phyloP scores from a whole-genome alignment of 2,329 filamentous ascomycete genomes.

The Trichoderma breve region DNA sequence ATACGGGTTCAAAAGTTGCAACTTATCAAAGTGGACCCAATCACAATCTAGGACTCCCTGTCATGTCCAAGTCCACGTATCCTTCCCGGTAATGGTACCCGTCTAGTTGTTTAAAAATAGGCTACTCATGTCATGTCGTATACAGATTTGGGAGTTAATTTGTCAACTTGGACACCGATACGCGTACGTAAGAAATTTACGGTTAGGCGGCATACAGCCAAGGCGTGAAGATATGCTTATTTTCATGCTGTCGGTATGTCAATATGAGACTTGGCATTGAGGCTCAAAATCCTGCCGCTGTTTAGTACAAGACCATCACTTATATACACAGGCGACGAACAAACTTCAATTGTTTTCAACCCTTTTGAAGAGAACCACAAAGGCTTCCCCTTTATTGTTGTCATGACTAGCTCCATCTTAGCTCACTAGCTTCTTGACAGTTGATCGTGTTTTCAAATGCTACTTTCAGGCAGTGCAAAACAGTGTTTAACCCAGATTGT shows the following conservation, averaged over 20 bases:
- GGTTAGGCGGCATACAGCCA: neutral
- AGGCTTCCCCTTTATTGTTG: neutral
- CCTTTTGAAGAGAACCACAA: neutral
- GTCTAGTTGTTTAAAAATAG: neutral
- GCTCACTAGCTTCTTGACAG: neutral
- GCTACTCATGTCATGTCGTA: neutral
- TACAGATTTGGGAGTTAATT: neutral
- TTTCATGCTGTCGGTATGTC: neutral
- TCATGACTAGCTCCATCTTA: neutral
- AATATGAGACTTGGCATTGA: neutral
- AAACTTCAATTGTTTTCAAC: neutral
- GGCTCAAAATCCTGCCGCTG: neutral
- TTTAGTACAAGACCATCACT: neutral
- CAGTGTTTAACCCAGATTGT: neutral
- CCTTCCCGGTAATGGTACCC: neutral
- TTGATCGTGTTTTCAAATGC: neutral
- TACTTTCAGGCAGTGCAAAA: neutral
- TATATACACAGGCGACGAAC: neutral
- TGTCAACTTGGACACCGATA: neutral
- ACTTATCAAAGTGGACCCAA: neutral
- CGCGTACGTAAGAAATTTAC: neutral
- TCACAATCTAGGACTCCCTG: neutral
- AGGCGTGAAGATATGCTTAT: neutral
- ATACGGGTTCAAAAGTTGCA: neutral
- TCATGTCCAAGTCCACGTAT: neutral